Evolutionary conservation across 1,284 basidiomycete genomes (phyloP), one percentile per base, ranked within the genome.

Genomic region (Wallemia mellicola): DNA sequence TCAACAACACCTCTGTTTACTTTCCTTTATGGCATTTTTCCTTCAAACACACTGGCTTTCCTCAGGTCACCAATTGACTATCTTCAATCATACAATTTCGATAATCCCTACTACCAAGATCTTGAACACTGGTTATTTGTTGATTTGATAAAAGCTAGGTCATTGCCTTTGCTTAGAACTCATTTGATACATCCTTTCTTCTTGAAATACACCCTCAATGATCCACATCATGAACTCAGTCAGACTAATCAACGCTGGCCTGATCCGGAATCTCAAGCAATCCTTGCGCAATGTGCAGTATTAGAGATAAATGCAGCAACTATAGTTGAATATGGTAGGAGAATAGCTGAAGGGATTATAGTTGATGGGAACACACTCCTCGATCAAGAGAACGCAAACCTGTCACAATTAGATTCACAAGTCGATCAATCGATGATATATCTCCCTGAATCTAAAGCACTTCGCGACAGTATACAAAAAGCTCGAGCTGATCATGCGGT

Each of bases 11-110:
- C 55, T 28, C 27, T 57, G 25, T 57, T 57, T 24, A 57, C 55
- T 26, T 57, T 57, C 55, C 5, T 57, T 14, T 57, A 57, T 57
- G 55, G 55, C 24, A 26, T 57, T 24, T 57, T 57, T 24, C 55
- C 55, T 9, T 19, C 55, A 7, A 57, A 57, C 55, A 28, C 27
- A 11, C 55, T 57, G 15, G 24, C 55, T 9, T 57, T 57, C 55
- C 24, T 57, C 5, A 19, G 55, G 15, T 57, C 55, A 2, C 55
- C 55, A 3, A 26, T 27, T 14, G 55, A 26, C 7, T 57, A 57
- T 25, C 55, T 57, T 25, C 7, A 28, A 2, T 26, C 55, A 7
- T 26, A 19, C 14, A 25, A 57, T 2, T 57, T 26, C 25, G 55
- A 57, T 7, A 27, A 26, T 17, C 55, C 55, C 3, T 57, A 27